phyloP scores from a whole-genome alignment of 306 rosid species.

The Lathyrus oleraceus region DNA sequence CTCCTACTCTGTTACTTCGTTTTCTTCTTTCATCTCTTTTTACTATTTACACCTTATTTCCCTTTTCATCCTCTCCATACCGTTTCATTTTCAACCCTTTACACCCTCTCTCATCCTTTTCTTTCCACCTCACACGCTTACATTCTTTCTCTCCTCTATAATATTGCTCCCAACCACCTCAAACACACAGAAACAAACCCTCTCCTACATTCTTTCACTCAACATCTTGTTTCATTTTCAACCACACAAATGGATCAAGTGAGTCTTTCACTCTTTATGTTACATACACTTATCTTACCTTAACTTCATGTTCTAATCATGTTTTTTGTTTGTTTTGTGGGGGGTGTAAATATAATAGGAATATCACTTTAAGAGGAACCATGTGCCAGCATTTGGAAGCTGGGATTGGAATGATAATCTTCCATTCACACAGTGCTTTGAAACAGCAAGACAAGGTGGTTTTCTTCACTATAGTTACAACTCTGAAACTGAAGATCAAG shows the following conservation, averaged over 20 bases:
- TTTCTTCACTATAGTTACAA: slow-evolving; percentile 50
- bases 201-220: background rate
- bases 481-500: slow-evolving; percentile 44
- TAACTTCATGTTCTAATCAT: background rate
- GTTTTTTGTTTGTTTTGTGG: background rate
- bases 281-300: background rate
- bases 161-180: slow-evolving; percentile 42
- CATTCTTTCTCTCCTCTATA: slow-evolving; percentile 20
- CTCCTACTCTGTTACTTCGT: slow-evolving; percentile 47
- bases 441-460: slow-evolving; percentile 63
- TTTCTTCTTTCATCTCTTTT: slow-evolving; percentile 45
- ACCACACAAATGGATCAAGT: slow-evolving; percentile 40
- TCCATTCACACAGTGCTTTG: slow-evolving; percentile 87
- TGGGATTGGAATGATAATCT: slow-evolving; percentile 92
- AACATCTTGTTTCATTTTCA: background rate
- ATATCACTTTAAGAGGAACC: slow-evolving; percentile 52
- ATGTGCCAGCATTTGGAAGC: slow-evolving; percentile 87
- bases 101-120: slow-evolving; percentile 20
- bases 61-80: slow-evolving; percentile 36
- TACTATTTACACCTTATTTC: slow-evolving; percentile 35
- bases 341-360: slow-evolving; percentile 45
- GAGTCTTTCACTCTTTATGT: slow-evolving; percentile 10
- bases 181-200: background rate
- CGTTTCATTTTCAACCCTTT: slow-evolving; percentile 28
- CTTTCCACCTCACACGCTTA: slow-evolving; percentile 30